phyloP scores from a whole-genome alignment of 2,329 filamentous ascomycete genomes.

The Diplocarpon rosae region DNA sequence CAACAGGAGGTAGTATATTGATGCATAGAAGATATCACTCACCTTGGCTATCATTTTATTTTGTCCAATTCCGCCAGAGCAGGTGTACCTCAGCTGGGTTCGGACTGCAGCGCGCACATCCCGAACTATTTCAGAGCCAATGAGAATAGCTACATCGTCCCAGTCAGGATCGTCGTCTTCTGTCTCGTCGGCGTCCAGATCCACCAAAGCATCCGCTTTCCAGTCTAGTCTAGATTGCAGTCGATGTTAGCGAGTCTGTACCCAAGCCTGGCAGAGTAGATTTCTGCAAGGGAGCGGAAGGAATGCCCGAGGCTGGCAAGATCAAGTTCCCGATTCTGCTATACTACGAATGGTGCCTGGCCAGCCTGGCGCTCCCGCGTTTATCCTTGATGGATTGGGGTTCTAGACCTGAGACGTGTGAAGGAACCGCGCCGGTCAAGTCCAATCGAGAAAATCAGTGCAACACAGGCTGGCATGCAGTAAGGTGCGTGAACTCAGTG shows the following conservation, averaged over 20 bases:
- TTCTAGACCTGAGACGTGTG: no score
- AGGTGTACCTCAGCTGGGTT: constrained; percentile 71
- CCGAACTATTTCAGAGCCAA: constrained; percentile 82
- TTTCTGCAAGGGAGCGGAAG: no score
- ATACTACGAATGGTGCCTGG: no score
- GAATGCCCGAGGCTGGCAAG: no score
- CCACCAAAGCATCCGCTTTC: constrained; percentile 71
- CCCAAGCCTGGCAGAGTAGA: neutral
- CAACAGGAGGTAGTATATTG: no score
- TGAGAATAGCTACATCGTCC: constrained; percentile 82
- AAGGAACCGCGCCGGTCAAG: no score
- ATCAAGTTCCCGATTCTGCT: no score
- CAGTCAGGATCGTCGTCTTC: constrained; percentile 83
- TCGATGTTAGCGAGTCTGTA: neutral
- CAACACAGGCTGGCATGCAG: no score
- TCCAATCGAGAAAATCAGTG: no score
- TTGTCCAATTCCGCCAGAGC: constrained; percentile 74
- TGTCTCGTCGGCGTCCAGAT: constrained; percentile 58
- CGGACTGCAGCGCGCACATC: constrained; percentile 59
- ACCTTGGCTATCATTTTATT: constrained; percentile 91
- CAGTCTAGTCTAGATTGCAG: constrained; percentile 48
- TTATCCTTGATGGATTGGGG: no score
- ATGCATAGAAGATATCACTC: no score
- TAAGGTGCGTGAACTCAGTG: neutral
- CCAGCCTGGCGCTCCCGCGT: no score